Evolutionary conservation across 345 rosid species (phyloP), one percentile per base, ranked within the genome.

Genomic region (Fremontodendron californicum): DNA sequence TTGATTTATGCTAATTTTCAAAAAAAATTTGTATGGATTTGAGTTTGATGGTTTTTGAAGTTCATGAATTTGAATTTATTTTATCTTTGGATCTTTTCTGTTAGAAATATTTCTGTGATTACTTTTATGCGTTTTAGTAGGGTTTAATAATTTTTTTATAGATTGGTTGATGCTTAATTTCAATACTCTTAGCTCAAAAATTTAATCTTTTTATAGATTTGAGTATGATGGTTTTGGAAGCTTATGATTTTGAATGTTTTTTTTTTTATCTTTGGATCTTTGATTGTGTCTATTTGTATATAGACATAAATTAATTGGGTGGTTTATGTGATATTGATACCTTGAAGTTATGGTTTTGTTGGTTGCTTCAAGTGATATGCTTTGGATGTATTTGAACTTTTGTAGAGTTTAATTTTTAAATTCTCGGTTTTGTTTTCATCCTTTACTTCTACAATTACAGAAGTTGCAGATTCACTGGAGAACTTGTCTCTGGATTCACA

Each of bases 391-490:
- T 43, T 2, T 55, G 25, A 55, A 12, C 31, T 54, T 35, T 72
- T 69, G 9, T 48, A 23, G 46, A 33, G 21, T 61, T 27, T 40
- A 13, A 57, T 21, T 37, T 70, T 46, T 11, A 74, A 25, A 27
- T 23, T 27, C 8, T 42, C 2, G 15, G 15, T 51, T 37, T 33
- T 49, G 33, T 37, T 77, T 79, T 54, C 0, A 33, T 33, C 40
- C 66, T 85, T 88, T 1, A 85, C 83, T 68, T 68, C 23, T 81
- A 16, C 15, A 65, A 9, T 81, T 75, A 72, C 86, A 89, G 92
- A 90, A 25, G 84, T 90, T 79, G 87, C 87, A 75, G 92, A 86
- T 83, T 80, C 88, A 67, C 78, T 93, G 74, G 87, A 87, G 86
- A 86, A 85, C 29, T 77, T 93, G 85, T 83, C 92, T 21, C 68